Base-by-base conservation (phyloP, 164 flowering plant species). In the Akebia trifoliata region DNA sequence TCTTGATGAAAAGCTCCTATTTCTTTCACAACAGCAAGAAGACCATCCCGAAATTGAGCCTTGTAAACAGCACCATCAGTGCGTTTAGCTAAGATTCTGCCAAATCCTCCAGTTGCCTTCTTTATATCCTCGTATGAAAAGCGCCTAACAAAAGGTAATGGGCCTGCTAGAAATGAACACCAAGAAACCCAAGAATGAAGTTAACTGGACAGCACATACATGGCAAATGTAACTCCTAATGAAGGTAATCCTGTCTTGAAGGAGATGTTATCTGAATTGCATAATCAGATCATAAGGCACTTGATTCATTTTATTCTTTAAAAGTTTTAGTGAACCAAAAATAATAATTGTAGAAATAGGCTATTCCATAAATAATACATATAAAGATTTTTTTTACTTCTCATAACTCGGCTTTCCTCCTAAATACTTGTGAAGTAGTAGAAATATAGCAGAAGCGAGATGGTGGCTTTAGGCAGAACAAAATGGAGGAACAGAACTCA, bases 91-190 rank as follows among this genome's bases (percentile, higher is more conserved):
- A 82, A 43, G 28, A 80, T 66, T 53, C 85, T 76, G 44, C 73
- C 66, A 45, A 90, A 90, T 26, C 79, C 77, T 53, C 78, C 80
- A 0, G 97, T 90, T 17, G 95, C 97, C 66, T 56, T 83, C 78
- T 76, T 80, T 60, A 90, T 64, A 15, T 85, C 90, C 71, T 78
- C 87, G 63, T 79, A 77, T 3, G 86, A 74, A 60, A 75, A 79
- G 46, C 56, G 72, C 58, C 78, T 80, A 60, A 81, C 53, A 59
- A 81, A 76, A 40, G 67, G 72, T 10, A 70, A 46, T 10, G 74
- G 71, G 17, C 84, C 91, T 83, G 67, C 29, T 44, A 63, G 3
- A 29, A 34, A 22, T 49, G 25, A 20, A 36, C 7, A 57, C 31
- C 10, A 1, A 29, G 14, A 36, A 42, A n/a, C 3, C 5, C 12